These are phyloP conservation scores for Aspergillus hancockii DNA, from an alignment of 495 filamentous ascomycete genomes.

Conservation along the genomic window DNA sequence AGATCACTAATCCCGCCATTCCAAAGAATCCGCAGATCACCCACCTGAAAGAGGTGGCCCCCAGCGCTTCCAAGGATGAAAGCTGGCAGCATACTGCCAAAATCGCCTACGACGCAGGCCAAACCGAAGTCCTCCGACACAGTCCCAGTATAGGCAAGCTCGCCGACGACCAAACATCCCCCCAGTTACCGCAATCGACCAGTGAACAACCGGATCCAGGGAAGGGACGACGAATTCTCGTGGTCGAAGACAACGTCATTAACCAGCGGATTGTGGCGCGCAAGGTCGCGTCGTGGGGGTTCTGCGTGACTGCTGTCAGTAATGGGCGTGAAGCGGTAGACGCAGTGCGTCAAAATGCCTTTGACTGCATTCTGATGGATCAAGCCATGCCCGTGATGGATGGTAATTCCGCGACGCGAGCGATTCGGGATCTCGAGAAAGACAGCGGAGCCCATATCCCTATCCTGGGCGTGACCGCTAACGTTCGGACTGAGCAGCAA, in stretches of 20 bases:
- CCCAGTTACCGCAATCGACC: background rate
- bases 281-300: slow-evolving; percentile 64
- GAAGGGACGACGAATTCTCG: slow-evolving; percentile 50
- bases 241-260: slow-evolving; percentile 83
- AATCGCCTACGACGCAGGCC: slow-evolving; percentile 3
- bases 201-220: background rate
- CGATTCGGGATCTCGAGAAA: slow-evolving; percentile 64
- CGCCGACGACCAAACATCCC: background rate
- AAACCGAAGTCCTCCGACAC: background rate
- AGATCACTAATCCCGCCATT: slow-evolving; percentile 11
- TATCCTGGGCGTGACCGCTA: slow-evolving; percentile 77
- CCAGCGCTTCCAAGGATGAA: slow-evolving; percentile 6
- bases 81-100: slow-evolving; percentile 6
- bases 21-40: slow-evolving; percentile 9
- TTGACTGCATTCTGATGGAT: slow-evolving; percentile 74
- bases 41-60: slow-evolving; percentile 2
- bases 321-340: slow-evolving; percentile 78
- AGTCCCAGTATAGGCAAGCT: background rate
- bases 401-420: slow-evolving; percentile 66
- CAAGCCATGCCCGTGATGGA: slow-evolving; percentile 88
- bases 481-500: slow-evolving; percentile 69
- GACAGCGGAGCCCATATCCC: slow-evolving; percentile 56
- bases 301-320: slow-evolving; percentile 65
- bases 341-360: slow-evolving; percentile 22
- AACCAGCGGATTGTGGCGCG: slow-evolving; percentile 69